Evolutionary conservation across 306 rosid genomes (phyloP).

Genomic region (Rosa rugosa): DNA sequence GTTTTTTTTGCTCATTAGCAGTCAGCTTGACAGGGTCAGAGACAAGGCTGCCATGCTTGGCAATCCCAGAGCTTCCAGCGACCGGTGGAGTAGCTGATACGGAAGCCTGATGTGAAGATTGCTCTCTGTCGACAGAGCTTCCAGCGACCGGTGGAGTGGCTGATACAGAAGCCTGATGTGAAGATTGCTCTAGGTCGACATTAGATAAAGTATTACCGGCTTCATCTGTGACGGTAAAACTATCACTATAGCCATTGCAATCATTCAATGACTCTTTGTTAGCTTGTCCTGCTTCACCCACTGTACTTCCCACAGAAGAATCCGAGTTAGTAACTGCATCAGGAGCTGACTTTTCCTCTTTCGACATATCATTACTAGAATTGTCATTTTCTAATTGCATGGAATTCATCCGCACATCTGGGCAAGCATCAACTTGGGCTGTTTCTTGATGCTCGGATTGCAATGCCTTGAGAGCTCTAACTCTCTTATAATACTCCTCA

Average conservation of each 20-base stretch:
- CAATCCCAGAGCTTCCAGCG: constrained; percentile 5
- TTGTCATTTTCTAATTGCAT: not conserved
- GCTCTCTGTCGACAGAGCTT: constrained; percentile 10
- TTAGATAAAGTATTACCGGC: not conserved
- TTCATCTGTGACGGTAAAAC: not conserved
- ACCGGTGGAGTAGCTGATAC: not conserved
- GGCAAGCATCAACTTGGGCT: not conserved
- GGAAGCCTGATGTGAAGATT: not conserved
- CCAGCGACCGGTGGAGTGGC: not conserved
- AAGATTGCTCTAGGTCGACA: constrained; percentile 1
- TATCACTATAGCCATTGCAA: not conserved
- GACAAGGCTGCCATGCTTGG: constrained; percentile 14
- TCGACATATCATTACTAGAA: not conserved
- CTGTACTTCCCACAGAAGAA: not conserved
- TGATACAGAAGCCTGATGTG: not conserved
- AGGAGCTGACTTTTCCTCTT: constrained; percentile 7
- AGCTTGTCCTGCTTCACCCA: constrained; percentile 1
- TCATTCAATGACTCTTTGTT: constrained; percentile 8
- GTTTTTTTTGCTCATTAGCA: constrained; percentile 19
- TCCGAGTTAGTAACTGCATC: constrained; percentile 2
- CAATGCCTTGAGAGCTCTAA: constrained; percentile 28
- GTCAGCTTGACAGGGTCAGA: constrained; percentile 11
- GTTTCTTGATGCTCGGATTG: constrained; percentile 24
- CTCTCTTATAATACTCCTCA: constrained; percentile 33
- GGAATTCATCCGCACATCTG: not conserved